phyloP scores from a whole-genome alignment of 2,329 filamentous ascomycete genomes.

The Escovopsis weberi region DNA sequence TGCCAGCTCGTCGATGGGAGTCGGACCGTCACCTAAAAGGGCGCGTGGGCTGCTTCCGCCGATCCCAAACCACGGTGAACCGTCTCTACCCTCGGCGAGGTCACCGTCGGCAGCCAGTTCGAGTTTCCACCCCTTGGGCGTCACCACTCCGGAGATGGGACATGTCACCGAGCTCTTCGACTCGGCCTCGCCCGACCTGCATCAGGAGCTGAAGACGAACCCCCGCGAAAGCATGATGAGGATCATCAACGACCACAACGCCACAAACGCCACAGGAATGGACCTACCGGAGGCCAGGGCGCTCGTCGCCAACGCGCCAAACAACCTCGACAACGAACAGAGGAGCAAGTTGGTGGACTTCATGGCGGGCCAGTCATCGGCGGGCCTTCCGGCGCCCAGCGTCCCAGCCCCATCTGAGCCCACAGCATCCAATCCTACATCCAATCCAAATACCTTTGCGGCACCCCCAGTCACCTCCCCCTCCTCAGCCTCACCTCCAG shows the following conservation, averaged over 20 bases:
- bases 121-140: conserved; percentile 11
- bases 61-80: conserved; percentile 27
- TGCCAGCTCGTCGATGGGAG: conserved; percentile 22
- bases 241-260: conserved; percentile 50
- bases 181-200: conserved; percentile 33
- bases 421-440: conserved; percentile 8
- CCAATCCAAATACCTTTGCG: conserved; percentile 10
- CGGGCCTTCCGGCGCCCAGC: conserved; percentile 11
- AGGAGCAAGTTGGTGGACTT: conserved; percentile 43
- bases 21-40: conserved; percentile 28
- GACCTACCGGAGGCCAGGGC: conserved; percentile 36
- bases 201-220: conserved; percentile 41
- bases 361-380: conserved; percentile 34
- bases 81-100: conserved; percentile 13
- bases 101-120: conserved; percentile 16
- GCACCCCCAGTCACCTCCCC: conserved; percentile 1
- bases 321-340: conserved; percentile 42
- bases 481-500: conserved; percentile 16
- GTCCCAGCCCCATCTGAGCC: conserved; percentile 9
- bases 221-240: conserved; percentile 50
- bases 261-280: conserved; percentile 31
- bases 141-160: conserved; percentile 32
- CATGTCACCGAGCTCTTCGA: conserved; percentile 49
- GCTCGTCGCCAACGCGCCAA: conserved; percentile 38
- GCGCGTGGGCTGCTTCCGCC: conserved; percentile 39